Base-by-base conservation (phyloP, 108 stramenopile genomes). In the Nannochloropsis gaditana region DNA sequence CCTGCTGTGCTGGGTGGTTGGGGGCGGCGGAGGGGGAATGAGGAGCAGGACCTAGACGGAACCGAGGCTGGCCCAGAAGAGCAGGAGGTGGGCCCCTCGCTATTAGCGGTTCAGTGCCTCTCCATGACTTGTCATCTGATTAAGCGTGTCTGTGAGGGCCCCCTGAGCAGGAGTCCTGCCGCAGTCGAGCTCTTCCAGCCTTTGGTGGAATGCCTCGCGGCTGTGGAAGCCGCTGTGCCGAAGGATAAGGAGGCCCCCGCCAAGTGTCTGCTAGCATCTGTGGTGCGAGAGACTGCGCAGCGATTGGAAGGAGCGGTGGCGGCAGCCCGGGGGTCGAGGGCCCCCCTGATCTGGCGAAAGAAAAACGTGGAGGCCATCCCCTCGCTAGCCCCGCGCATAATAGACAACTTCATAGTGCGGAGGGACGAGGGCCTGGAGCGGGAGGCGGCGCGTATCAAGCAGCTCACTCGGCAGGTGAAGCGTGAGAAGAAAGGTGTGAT, bases 401-500 rank as follows among this genome's bases (percentile, higher is more conserved):
- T 95, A 88, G 95, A 97, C 88, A 80, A 84, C 79, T 96, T 95
- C 84, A 91, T 90, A 59, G 93, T 95, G 93, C 94, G 94, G 79
- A 95, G 95, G 88, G 97, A 98, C 87, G 94, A 93, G 85, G 95
- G 94, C 84, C 94, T 96, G 90, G 94, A 93, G 84, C 85, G 91
- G 73, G 85, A 91, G 19, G 93, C 96, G 93, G 93, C 93, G 19
- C 93, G 94, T 45, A 88, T 93, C 31, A 95, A 95, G 85, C 90
- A 95, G 84, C 92, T 95, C 42, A 93, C 93, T 9, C 93, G 96
- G 45, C 95, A 97, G 86, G 94, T 94, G 88, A 96, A 96, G 87
- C 95, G 96, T 21, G 96, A 97, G 89, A 94, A 96, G 85, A 97
- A 96, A 91, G 96, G 96, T 9, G 94, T 95, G 21, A 92, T 94